A percentile compares a stretch with the other conserved stretches of the same genome.
These are phyloP conservation scores for Ascochyta viciae-villosae DNA, from an alignment of 2,329 filamentous ascomycete species.

Conservation along the genomic window DNA sequence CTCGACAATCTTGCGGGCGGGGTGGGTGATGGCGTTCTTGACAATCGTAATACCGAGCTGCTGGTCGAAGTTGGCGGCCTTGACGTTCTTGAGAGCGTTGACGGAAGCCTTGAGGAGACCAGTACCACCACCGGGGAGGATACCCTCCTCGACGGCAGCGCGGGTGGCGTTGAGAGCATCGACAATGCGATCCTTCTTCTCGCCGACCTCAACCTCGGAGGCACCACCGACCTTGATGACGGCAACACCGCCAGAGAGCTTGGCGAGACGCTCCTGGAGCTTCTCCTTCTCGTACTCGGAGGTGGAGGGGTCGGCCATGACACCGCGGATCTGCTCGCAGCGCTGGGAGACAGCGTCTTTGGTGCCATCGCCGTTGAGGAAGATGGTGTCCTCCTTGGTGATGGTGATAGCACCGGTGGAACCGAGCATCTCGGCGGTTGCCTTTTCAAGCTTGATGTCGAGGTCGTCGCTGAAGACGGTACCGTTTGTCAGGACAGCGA, in stretches of 20 bases:
- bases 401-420: constrained; percentile 98
- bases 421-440: constrained; percentile 92
- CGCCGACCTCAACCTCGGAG: constrained; percentile 97
- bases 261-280: constrained; percentile 98
- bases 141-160: constrained; percentile 98
- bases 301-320: constrained; percentile 91
- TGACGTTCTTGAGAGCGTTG: constrained; percentile 83
- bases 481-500: constrained; percentile 93
- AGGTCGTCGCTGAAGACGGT: constrained; percentile 99
- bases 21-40: constrained; percentile 96
- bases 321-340: constrained; percentile 98
- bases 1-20: constrained; percentile 94
- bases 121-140: constrained; percentile 97
- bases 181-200: constrained; percentile 99
- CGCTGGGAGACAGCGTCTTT: constrained; percentile 94
- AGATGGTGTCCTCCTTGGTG: constrained; percentile 99
- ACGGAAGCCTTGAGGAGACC: constrained; percentile 95
- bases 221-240: constrained; percentile 99
- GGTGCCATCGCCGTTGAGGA: constrained; percentile 94
- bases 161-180: constrained; percentile 98
- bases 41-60: constrained; percentile 97
- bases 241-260: constrained; percentile 97
- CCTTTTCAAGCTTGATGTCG: constrained; percentile 99
- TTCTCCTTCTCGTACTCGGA: constrained; percentile 99
- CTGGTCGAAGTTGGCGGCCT: constrained; percentile 97